phyloP scores from a whole-genome alignment of 805 yeast species.

The Schwanniomyces sp. region DNA sequence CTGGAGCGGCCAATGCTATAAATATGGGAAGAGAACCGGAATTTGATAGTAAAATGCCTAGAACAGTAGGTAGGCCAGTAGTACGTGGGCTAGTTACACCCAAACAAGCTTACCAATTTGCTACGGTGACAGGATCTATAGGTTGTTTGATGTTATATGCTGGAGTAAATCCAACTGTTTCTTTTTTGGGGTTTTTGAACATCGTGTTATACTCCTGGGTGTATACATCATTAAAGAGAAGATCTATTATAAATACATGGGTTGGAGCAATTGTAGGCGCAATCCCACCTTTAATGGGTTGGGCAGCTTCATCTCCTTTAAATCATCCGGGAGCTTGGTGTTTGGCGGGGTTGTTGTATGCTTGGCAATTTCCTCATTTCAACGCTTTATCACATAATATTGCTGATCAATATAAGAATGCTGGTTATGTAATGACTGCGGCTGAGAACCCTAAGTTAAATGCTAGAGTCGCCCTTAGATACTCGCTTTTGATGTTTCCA shows the following conservation, averaged over 20 bases:
- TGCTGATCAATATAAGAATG: conserved; percentile 81
- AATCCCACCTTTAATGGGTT: conserved; percentile 97
- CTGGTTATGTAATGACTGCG: conserved; percentile 98
- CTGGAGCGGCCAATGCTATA: conserved; percentile 95
- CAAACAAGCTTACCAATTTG: conserved; percentile 76
- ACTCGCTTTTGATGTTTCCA: conserved; percentile 92
- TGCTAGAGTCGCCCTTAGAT: conserved; percentile 90
- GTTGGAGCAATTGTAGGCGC: conserved; percentile 99
- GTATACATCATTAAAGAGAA: conserved; percentile 87
- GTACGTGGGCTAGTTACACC: conserved; percentile 80
- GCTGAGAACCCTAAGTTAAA: conserved; percentile 88
- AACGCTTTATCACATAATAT: conserved; percentile 87
- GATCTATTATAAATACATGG: conserved; percentile 90
- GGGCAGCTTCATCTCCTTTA: conserved; percentile 84
- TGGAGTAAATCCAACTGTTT: conserved; percentile 88
- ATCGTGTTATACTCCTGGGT: conserved; percentile 85
- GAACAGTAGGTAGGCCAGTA: conserved; percentile 88
- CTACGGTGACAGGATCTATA: conserved; percentile 65
- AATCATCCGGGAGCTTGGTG: conserved; percentile 94
- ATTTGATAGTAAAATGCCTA: conserved; percentile 80
- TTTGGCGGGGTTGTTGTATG: conserved; percentile 82
- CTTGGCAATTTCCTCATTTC: conserved; percentile 99
- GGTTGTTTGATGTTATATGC: conserved; percentile 68
- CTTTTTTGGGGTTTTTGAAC: conserved; percentile 75
- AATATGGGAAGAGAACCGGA: conserved; percentile 96